Evolutionary conservation across 2,329 filamentous ascomycete species (phyloP), one percentile per base, ranked within the genome.

Genomic region (Tolypocladium endophyticum): DNA sequence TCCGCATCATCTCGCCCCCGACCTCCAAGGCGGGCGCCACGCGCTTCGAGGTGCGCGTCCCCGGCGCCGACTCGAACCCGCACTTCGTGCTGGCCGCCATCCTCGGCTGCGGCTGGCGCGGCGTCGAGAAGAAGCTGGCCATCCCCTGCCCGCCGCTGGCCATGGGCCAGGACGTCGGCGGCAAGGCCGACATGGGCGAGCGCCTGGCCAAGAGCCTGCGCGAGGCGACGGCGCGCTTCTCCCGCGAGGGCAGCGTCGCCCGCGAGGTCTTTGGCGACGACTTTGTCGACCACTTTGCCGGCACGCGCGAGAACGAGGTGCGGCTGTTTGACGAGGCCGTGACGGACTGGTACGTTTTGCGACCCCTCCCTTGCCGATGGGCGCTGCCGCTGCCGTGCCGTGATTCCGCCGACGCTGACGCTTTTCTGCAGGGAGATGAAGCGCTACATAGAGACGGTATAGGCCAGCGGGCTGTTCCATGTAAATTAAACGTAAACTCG

Each of bases 201-300:
- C 80, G 92, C 54, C 75, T 99, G 60, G 92, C 94, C 33, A 96
- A 91, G 79, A 90, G 81, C 60, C 73, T 99, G 60, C 88, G 88
- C 67, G 92, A 97, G 69, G 94, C 93, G 2, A 94, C 88, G 1
- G 84, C 83, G 55, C 81, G 83, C 55, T 97, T 99, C 69, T 87
- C 83, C 77, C 78, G 84, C 36, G 83, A 86, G 67, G 90, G 83
- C 1, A 97, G 93, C 71, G 81, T 97, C 20, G 94, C 94, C n/a
- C 82, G 94, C 60, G 90, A 97, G 71, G 89, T 96, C 0, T 90
- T 99, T 73, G 94, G 94, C 0, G 89, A 97, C 72, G 89, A 88
- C 11, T 99, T 99, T 75, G 94, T 99, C 3, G 92, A 97, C 20
- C 94, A 97, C 73, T 99, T 87, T 77, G 90, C 87, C 16, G 94